Conservation (phyloP, 176 grass and related monocot species). For the Paspalum notatum region DNA sequence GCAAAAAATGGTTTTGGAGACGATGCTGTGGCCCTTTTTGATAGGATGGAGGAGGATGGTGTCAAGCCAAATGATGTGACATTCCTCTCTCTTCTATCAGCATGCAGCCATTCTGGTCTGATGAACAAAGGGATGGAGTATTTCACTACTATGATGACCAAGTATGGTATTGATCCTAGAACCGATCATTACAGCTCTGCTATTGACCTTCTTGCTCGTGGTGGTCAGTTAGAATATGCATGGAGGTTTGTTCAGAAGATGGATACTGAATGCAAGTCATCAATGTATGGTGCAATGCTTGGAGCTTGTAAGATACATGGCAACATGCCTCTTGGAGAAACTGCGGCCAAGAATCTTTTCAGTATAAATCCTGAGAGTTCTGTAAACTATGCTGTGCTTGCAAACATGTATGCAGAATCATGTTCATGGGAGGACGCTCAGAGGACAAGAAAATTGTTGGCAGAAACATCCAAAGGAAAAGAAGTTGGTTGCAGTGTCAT, state of each 20-base stretch:
- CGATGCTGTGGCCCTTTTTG: constrained; percentile 68
- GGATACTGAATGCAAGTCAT: constrained; percentile 51
- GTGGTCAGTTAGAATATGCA: constrained; percentile 74
- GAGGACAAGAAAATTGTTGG: constrained; percentile 65
- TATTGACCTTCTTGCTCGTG: constrained; percentile 81
- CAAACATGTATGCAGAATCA: constrained; percentile 74
- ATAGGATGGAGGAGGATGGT: constrained; percentile 71
- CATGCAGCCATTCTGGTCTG: constrained; percentile 68
- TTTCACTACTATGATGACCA: constrained; percentile 70
- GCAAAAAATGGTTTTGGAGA: constrained; percentile 61
- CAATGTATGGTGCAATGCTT: constrained; percentile 78
- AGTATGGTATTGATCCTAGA: constrained; percentile 77
- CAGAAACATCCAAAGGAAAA: constrained; percentile 50
- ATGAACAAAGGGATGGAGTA: constrained; percentile 66
- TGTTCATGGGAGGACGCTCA: constrained; percentile 68
- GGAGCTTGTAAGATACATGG: constrained; percentile 68
- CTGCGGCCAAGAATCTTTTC: constrained; percentile 56
- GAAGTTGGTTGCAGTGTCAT: constrained; percentile 56
- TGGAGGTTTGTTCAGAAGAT: constrained; percentile 61
- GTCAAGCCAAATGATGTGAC: constrained; percentile 86
- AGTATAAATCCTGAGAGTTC: constrained; percentile 57
- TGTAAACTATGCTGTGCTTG: constrained; percentile 72
- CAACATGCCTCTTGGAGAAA: constrained; percentile 66
- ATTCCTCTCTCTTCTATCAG: constrained; percentile 78
- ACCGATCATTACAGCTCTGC: constrained; percentile 75